Evolutionary conservation across 2,329 filamentous ascomycete species (phyloP), one percentile per base, ranked within the genome.

Genomic region (Pochonia chlamydosporia): DNA sequence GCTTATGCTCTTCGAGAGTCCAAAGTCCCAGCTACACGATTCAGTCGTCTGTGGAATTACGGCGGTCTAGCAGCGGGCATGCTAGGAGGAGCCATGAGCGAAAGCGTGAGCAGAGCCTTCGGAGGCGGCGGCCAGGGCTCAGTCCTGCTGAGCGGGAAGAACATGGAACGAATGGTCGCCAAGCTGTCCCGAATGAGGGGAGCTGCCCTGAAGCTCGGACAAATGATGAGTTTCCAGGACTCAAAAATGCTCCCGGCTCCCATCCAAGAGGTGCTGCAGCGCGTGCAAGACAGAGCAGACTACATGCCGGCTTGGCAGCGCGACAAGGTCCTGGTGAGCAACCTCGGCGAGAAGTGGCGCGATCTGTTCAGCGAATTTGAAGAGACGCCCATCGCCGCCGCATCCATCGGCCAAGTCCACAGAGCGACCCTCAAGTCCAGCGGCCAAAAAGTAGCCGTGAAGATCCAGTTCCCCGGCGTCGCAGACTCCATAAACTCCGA

Each of bases 201-300:
- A 31, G 95, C 93, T 5, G 93, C 93, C n/a, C 74, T 99, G 36
- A 99, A 99, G 70, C 70, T 99, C 23, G 95, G 93, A 1, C 93
- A 99, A 71, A 93, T 97, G 87, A 86, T 99, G 75, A 96, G 90
- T 64, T 93, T 99, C 61, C 93, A 99, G 72, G 93, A 99, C 68
- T 83, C 89, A 31, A 97, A 96, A 66, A 90, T 96, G 82, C 79
- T 99, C 9, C 93, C 93, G 0, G 81, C 79, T 1, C 81, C 88
- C 1, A 90, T 99, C 43, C 89, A 95, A 55, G 81, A 92, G 59
- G 89, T 99, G 2, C 72, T 99, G 11, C 90, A 96, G 63, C 84
- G 95, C 5, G 93, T 99, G 0, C 93, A 99, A 63, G 93, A 99
- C 64, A 85, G 89, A 48, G 93, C 93, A 33, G 92, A 99, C 66